Conservation (phyloP, 179 eudicot species). For the Carnegiea gigantea region DNA sequence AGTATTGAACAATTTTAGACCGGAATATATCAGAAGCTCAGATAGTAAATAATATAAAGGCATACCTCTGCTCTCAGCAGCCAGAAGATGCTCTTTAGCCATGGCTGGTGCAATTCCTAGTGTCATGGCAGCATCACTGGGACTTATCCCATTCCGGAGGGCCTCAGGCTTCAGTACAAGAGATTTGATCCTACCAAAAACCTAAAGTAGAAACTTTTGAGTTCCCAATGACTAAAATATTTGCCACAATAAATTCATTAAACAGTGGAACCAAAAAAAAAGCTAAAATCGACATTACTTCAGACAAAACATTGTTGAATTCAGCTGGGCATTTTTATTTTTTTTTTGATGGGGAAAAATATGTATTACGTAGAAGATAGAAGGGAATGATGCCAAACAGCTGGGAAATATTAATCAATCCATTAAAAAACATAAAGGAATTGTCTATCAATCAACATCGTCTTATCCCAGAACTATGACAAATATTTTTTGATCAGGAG, state of each 20-base stretch:
- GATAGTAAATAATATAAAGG: background rate
- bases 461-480: constrained; percentile 6
- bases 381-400: too few species aligned
- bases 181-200: constrained; percentile 64
- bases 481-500: background rate
- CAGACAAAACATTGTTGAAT: background rate
- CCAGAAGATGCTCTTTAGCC: constrained; percentile 95
- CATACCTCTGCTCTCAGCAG: constrained; percentile 90
- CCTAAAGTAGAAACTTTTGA: constrained; percentile 37
- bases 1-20: constrained; percentile 15
- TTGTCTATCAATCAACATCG: background rate
- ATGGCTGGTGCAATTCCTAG: constrained; percentile 95
- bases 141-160: constrained; percentile 65
- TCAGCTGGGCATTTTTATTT: too few species aligned
- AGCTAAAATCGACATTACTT: background rate
- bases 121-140: constrained; percentile 92
- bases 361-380: too few species aligned
- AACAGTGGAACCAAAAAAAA: background rate
- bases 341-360: too few species aligned
- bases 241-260: constrained; percentile 1
- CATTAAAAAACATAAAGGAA: constrained; percentile 7
- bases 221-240: background rate
- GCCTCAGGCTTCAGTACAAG: constrained; percentile 65
- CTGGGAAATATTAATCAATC: background rate
- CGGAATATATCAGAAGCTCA: background rate